phyloP scores from a whole-genome alignment of 2,329 filamentous ascomycete species.

The Colletotrichum destructivum region DNA sequence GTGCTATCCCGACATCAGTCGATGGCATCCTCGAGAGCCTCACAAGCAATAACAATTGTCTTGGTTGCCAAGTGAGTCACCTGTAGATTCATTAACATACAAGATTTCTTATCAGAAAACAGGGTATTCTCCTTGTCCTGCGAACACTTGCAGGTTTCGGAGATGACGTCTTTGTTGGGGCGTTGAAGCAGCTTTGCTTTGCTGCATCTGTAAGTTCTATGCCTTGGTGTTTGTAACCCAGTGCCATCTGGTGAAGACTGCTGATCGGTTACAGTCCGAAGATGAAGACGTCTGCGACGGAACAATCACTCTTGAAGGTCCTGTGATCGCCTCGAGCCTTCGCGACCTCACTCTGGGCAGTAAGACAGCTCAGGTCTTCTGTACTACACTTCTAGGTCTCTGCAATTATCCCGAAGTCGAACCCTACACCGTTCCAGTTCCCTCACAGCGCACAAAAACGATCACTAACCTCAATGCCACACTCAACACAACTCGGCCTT shows the following conservation, averaged over 20 bases:
- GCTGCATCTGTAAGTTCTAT: neutral
- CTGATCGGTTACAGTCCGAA: constrained; percentile 57
- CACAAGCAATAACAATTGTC: constrained; percentile 39
- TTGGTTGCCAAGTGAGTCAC: neutral
- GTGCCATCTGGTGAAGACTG: constrained; percentile 46
- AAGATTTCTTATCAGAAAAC: neutral
- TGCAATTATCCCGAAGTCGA: constrained; percentile 65
- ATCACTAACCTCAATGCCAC: neutral
- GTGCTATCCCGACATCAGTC: too few species aligned
- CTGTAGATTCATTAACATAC: neutral
- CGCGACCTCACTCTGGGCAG: constrained; percentile 64
- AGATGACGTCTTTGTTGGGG: neutral
- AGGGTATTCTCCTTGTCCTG: neutral
- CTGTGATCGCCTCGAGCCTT: constrained; percentile 66
- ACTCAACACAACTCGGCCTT: neutral
- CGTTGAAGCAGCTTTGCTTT: neutral
- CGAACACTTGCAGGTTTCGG: constrained; percentile 1
- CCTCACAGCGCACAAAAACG: constrained; percentile 38
- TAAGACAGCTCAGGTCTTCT: constrained; percentile 66
- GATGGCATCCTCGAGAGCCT: constrained; percentile 37
- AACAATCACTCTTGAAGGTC: constrained; percentile 65
- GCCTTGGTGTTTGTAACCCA: neutral
- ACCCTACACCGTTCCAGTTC: constrained; percentile 53
- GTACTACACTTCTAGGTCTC: constrained; percentile 67
- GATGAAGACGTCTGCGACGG: constrained; percentile 71